These are phyloP conservation scores for Pyrenophora graminea DNA, from an alignment of 2,329 filamentous ascomycete genomes.

Conservation along the genomic window DNA sequence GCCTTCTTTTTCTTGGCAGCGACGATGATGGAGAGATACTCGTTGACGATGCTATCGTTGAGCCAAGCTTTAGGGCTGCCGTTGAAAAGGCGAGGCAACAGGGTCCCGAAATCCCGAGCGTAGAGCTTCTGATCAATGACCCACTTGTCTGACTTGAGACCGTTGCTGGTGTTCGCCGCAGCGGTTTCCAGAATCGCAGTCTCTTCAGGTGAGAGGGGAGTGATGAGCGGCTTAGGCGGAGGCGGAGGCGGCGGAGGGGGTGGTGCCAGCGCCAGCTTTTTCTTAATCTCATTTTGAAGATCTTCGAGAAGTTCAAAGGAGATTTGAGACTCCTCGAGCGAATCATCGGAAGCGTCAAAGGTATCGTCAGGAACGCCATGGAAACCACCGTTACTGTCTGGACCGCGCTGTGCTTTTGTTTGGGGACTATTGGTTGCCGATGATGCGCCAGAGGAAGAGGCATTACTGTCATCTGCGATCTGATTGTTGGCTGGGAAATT, in stretches of 20 bases:
- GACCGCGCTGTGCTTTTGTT: neutral
- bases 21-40: conserved; percentile 65
- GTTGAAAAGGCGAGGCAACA: conserved; percentile 48
- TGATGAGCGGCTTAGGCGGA: conserved; percentile 25
- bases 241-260: conserved; percentile 5
- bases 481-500: conserved; percentile 12
- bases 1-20: conserved; percentile 61
- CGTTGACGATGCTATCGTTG: conserved; percentile 77
- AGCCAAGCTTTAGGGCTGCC: conserved; percentile 64
- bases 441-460: neutral
- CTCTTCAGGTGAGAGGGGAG: conserved; percentile 24
- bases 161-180: conserved; percentile 19
- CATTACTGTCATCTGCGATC: neutral
- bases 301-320: conserved; percentile 29
- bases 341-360: conserved; percentile 21
- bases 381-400: conserved; percentile 11
- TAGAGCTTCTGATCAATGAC: conserved; percentile 49
- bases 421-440: conserved; percentile 2
- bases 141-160: conserved; percentile 13
- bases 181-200: conserved; percentile 15
- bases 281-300: conserved; percentile 20
- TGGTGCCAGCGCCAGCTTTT: conserved; percentile 17
- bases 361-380: conserved; percentile 16
- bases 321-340: conserved; percentile 24
- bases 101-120: conserved; percentile 65